Evolutionary conservation across 192 early-diverging fungal species (phyloP).

Genomic region (Backusella morwellensis): DNA sequence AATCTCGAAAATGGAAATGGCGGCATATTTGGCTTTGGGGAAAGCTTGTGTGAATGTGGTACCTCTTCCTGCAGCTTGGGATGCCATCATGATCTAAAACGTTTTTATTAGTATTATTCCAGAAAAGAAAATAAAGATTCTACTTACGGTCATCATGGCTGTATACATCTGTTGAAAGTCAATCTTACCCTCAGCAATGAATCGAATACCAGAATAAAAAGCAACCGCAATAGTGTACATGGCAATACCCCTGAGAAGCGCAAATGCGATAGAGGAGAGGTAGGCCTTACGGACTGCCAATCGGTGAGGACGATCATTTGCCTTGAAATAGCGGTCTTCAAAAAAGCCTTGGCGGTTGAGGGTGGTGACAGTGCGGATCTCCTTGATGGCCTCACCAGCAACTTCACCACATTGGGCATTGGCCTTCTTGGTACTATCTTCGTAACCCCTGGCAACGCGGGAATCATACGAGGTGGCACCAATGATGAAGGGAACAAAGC

Average conservation of each 20-base stretch:
- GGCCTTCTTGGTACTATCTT: constrained; percentile 58
- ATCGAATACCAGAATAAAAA: constrained; percentile 63
- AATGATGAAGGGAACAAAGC: constrained; percentile 54
- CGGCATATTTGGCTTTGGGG: constrained; percentile 80
- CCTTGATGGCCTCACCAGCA: constrained; percentile 76
- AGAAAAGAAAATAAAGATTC: neutral
- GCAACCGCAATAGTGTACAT: constrained; percentile 75
- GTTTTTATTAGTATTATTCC: too few relatives aligned
- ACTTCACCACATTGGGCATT: constrained; percentile 79
- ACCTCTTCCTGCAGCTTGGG: constrained; percentile 62
- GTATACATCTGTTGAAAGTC: constrained; percentile 22
- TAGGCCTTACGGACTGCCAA: constrained; percentile 60
- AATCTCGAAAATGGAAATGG: constrained; percentile 65
- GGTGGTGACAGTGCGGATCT: constrained; percentile 81
- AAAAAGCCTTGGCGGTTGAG: constrained; percentile 71
- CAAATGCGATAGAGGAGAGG: constrained; percentile 61
- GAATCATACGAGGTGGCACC: constrained; percentile 48
- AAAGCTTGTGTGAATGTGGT: constrained; percentile 67
- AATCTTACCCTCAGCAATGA: constrained; percentile 11
- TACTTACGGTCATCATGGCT: constrained; percentile 29
- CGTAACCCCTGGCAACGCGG: constrained; percentile 49
- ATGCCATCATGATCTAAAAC: constrained; percentile 41
- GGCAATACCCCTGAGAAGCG: constrained; percentile 61
- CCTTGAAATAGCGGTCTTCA: constrained; percentile 54
- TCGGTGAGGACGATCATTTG: constrained; percentile 65